Percentiles rank a stretch among this genome's conserved stretches.
Evolutionary conservation across 176 grass and related monocot genomes (phyloP).

Genomic region (Ampelocalamus luodianensis): DNA sequence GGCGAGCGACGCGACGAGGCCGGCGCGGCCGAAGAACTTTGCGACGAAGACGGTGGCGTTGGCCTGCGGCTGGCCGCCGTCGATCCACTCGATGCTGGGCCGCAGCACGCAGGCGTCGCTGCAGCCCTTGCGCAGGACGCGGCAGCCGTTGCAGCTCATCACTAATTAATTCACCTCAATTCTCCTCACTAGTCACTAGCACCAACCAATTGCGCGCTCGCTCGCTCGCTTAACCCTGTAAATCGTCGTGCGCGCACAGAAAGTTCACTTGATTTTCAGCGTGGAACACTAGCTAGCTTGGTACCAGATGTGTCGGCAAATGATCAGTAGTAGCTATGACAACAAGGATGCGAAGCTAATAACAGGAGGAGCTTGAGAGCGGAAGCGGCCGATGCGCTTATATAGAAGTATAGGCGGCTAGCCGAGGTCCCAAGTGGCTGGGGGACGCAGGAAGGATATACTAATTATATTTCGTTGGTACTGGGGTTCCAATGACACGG

Average conservation of each 20-base stretch:
- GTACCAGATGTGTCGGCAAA: not conserved
- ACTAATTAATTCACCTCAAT: not conserved
- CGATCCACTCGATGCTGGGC: conserved; percentile 80
- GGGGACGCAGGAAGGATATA: conserved; percentile 20
- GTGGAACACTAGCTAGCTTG: not conserved
- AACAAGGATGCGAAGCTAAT: not conserved
- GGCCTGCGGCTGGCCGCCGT: conserved; percentile 65
- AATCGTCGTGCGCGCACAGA: not conserved
- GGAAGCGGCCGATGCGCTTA: not conserved
- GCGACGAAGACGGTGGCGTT: conserved; percentile 94
- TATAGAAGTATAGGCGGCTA: conserved; percentile 16
- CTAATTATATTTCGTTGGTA: not conserved
- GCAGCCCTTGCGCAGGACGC: conserved; percentile 86
- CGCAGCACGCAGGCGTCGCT: conserved; percentile 82
- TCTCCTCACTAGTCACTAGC: not conserved
- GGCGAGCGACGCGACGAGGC: conserved; percentile 74
- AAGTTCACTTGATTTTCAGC: not conserved
- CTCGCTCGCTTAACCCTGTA: not conserved
- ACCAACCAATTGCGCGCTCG: not conserved
- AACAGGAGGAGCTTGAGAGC: not conserved
- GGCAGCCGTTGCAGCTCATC: conserved; percentile 94
- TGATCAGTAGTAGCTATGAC: not conserved
- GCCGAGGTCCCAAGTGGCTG: conserved; percentile 16
- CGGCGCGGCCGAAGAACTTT: conserved; percentile 94
- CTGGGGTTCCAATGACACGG: conserved; percentile 47